These are phyloP conservation scores for Epichloe glyceriae DNA, from an alignment of 2,329 filamentous ascomycete genomes.

Conservation along the genomic window DNA sequence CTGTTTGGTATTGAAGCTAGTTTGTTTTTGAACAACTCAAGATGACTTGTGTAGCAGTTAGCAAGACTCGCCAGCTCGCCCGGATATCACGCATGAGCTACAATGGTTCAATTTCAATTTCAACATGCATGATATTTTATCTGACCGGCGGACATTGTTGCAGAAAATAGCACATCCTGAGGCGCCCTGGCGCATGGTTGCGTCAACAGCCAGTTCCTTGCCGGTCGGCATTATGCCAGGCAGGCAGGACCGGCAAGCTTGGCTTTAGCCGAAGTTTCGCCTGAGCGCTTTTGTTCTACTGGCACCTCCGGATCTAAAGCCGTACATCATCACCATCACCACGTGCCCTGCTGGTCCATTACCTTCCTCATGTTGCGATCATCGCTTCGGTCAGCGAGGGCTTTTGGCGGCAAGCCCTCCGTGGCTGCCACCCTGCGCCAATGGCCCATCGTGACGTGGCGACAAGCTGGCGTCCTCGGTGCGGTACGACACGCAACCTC, in stretches of 20 bases:
- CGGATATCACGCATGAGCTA: no score
- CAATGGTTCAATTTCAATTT: no score
- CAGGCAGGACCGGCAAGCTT: background rate
- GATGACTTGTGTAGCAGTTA: no score
- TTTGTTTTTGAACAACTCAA: background rate
- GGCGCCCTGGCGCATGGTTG: conserved; percentile 8
- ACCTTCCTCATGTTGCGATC: conserved; percentile 55
- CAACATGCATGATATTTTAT: no score
- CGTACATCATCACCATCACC: conserved; percentile 17
- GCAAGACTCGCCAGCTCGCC: no score
- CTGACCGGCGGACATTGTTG: background rate
- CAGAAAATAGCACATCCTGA: background rate
- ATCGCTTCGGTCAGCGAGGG: conserved; percentile 52
- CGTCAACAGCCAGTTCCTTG: conserved; percentile 23
- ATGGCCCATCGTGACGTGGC: conserved; percentile 36
- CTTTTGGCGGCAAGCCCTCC: conserved; percentile 41
- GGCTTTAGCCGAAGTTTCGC: conserved; percentile 31
- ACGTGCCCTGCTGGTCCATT: conserved; percentile 27
- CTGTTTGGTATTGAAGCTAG: background rate
- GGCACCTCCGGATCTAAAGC: conserved; percentile 11
- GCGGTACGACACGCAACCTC: conserved; percentile 16
- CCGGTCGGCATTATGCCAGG: conserved; percentile 12
- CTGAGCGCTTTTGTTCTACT: conserved; percentile 29
- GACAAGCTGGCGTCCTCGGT: conserved; percentile 18
- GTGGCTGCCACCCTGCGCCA: conserved; percentile 41